Base-by-base conservation (phyloP, 148 eudicot species). In the Camellia lanceoleosa region DNA sequence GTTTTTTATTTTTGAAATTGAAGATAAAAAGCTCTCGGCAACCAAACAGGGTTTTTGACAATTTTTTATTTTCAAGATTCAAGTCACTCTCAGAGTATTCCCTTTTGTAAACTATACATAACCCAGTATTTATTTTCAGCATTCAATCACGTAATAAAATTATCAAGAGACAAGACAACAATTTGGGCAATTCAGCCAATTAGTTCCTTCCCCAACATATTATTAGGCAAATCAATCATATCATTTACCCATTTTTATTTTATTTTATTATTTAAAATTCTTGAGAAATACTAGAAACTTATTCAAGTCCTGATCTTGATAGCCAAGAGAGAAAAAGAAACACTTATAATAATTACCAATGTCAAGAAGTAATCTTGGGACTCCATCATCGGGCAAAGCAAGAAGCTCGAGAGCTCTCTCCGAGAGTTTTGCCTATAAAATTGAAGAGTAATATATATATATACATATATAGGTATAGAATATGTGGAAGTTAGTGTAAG, bases 321-420 rank as follows among this genome's bases (percentile, higher is more conserved):
- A 30, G 38, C 38, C 38, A 30, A 30, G 38, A 30, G 38, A 30
- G 38, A 30, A 30, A 5, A 59, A n/a, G 49, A 9, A 47, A 11
- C 49, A 7, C 18, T 11, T 7, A 5, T 5, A 41, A n/a, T 14
- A 15, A 73, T 20, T 88, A 92, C 97, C 99, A 85, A 95, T 90
- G 81, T 95, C 97, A 74, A 95, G 97, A 54, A 93, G 92, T 80
- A 95, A 89, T 86, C 89, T 87, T 59, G 95, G 95, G n/a, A 91
- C 84, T 3, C 86, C 94, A 81, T 93, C 97, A 38, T 93, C 88
- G 51, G 99, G 97, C 88, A 95, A 84, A 43, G 97, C 97, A 66
- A 95, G 97, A 78, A 95, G 89, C 87, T 95, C 99, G 83, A 95
- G 44, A 62, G 99, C 99, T 82, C 99, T 87, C 77, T 93, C 97